A percentile compares a stretch with the other conserved stretches of the same genome.
Evolutionary conservation across 768 basidiomycete species (phyloP).

Genomic region (Rhizopogon rudus): DNA sequence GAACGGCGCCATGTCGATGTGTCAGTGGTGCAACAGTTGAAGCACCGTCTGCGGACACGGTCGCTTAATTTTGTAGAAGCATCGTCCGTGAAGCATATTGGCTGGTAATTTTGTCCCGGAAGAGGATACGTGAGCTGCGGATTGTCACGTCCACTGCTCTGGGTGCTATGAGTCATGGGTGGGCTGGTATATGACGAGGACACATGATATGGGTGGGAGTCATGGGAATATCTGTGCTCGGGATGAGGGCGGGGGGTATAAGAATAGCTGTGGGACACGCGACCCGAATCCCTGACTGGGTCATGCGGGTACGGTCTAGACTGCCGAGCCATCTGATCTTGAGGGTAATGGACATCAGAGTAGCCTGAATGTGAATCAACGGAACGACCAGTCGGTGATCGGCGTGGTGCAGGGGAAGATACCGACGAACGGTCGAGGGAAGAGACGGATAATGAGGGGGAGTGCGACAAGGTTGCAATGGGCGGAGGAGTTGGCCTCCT

Average conservation of each 20-base stretch:
- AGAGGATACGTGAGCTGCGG: slow-evolving; percentile 29
- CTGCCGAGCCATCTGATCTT: slow-evolving; percentile 27
- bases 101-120: slow-evolving; percentile 32
- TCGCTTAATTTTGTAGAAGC: slow-evolving; percentile 78
- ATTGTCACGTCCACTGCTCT: slow-evolving; percentile 16
- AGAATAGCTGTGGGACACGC: slow-evolving; percentile 32
- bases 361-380: slow-evolving; percentile 24
- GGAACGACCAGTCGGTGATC: slow-evolving; percentile 31
- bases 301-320: slow-evolving; percentile 29
- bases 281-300: slow-evolving; percentile 25
- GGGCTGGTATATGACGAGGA: slow-evolving; percentile 22
- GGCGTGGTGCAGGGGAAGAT: slow-evolving; percentile 52
- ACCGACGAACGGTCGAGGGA: slow-evolving; percentile 57
- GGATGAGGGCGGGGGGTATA: slow-evolving; percentile 21
- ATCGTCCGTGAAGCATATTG: slow-evolving; percentile 63
- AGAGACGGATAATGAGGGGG: slow-evolving; percentile 56
- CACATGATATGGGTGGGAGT: slow-evolving; percentile 26
- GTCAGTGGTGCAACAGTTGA: slow-evolving; percentile 83
- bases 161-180: slow-evolving; percentile 18
- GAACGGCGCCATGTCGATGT: slow-evolving; percentile 78
- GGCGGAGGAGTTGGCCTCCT: slow-evolving; percentile 43
- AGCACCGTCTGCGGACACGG: slow-evolving; percentile 70
- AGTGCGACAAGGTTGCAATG: slow-evolving; percentile 49
- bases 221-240: slow-evolving; percentile 29
- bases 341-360: slow-evolving; percentile 35